A percentile compares a stretch with the other conserved stretches of the same genome.
Evolutionary conservation across 176 grass and related monocot genomes (phyloP).

Genomic region (Oryza nivara): DNA sequence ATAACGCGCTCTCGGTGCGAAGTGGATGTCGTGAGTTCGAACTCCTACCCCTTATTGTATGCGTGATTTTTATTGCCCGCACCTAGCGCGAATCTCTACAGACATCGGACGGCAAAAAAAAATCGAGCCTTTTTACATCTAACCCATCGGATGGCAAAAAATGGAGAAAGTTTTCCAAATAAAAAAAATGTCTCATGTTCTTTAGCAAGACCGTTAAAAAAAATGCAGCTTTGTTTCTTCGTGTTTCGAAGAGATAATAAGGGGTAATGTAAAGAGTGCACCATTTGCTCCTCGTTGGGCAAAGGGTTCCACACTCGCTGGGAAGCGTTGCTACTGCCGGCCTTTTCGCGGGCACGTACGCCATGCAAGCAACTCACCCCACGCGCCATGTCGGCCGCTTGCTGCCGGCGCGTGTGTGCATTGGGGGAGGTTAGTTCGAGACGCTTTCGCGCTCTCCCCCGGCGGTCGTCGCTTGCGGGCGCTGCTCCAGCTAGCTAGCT

Average conservation of each 20-base stretch:
- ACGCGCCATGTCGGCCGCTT: constrained; percentile 47
- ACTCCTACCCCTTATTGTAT: no score
- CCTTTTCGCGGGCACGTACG: constrained; percentile 43
- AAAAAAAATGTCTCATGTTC: no score
- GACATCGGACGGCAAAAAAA: no score
- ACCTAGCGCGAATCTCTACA: no score
- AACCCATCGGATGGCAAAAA: no score
- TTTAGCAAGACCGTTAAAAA: no score
- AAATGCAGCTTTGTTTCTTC: neutral
- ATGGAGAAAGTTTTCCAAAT: no score
- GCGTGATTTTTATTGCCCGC: no score
- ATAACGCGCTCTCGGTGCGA: no score
- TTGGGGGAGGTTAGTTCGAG: constrained; percentile 19
- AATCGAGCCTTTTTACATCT: no score
- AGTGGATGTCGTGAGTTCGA: no score
- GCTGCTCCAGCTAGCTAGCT: neutral
- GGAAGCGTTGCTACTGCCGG: constrained; percentile 48
- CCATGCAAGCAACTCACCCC: constrained; percentile 43
- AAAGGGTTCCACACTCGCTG: constrained; percentile 17
- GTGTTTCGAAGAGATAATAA: neutral
- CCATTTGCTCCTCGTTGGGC: constrained; percentile 15
- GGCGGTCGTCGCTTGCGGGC: neutral
- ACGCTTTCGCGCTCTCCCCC: constrained; percentile 11
- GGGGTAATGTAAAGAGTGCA: neutral
- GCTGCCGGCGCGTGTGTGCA: constrained; percentile 11